Evolutionary conservation across 257 asterid genomes (phyloP).

Genomic region (Solanum sparsipilum): DNA sequence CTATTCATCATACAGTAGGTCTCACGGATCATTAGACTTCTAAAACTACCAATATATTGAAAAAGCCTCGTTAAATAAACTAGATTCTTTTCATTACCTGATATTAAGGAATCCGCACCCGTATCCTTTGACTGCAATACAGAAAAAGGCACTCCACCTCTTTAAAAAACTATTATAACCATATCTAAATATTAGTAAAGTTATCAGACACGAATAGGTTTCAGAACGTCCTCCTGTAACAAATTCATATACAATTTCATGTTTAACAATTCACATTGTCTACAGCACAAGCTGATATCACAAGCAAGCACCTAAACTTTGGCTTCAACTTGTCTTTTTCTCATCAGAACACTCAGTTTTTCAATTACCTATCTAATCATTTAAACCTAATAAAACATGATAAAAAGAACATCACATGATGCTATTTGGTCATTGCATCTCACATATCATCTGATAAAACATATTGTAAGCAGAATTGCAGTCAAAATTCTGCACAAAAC

Average conservation of each 20-base stretch:
- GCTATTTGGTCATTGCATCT: background rate
- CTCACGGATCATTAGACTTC: background rate
- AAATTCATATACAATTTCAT: background rate
- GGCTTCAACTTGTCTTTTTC: background rate
- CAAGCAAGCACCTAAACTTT: background rate
- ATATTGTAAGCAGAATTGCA: background rate
- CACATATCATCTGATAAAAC: background rate
- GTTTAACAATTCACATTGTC: background rate
- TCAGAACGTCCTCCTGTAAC: background rate
- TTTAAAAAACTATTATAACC: background rate
- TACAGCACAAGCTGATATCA: background rate
- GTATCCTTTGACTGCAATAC: background rate
- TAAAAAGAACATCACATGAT: background rate
- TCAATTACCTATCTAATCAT: background rate
- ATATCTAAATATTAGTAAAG: background rate
- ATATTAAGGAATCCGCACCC: background rate
- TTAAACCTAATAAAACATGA: too few relatives aligned
- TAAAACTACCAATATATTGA: background rate
- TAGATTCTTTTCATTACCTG: background rate
- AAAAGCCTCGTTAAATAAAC: background rate
- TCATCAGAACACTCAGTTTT: background rate
- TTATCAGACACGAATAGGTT: background rate
- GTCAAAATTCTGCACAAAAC: background rate
- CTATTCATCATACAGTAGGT: background rate
- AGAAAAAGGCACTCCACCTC: background rate